These are phyloP conservation scores for Talaromyces atroroseus DNA, from an alignment of 2,329 filamentous ascomycete genomes.

Conservation along the genomic window DNA sequence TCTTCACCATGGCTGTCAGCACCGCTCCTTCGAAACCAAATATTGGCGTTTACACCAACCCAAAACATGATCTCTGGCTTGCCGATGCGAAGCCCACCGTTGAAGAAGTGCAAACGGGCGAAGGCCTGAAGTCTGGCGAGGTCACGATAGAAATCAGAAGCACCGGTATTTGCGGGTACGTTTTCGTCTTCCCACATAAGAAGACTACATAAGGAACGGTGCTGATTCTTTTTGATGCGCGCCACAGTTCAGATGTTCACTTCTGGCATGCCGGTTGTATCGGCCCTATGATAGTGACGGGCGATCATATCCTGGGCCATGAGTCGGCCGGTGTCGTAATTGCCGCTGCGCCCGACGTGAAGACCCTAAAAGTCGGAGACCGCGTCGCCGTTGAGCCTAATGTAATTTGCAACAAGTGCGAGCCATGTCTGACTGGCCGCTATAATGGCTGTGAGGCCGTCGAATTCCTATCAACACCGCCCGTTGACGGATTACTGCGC, in stretches of 20 bases:
- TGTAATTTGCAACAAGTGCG: conserved; percentile 84
- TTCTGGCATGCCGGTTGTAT: conserved; percentile 97
- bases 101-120: conserved; percentile 65
- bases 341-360: conserved; percentile 69
- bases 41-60: conserved; percentile 95
- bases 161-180: conserved; percentile 90
- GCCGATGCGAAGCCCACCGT: conserved; percentile 69
- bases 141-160: conserved; percentile 86
- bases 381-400: conserved; percentile 92
- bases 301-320: conserved; percentile 87
- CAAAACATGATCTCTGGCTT: conserved; percentile 85
- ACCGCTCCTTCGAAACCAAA: conserved; percentile 60
- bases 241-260: conserved; percentile 76
- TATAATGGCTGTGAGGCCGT: conserved; percentile 93
- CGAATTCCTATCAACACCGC: conserved; percentile 83
- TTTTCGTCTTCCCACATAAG: conserved; percentile 21
- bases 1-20: conserved; percentile 9
- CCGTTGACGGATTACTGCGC: conserved; percentile 77
- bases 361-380: conserved; percentile 72
- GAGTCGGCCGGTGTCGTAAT: conserved; percentile 77
- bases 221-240: neutral
- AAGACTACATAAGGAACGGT: neutral
- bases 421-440: conserved; percentile 82
- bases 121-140: conserved; percentile 70
- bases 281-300: conserved; percentile 87